These are phyloP conservation scores for Pyronema domesticum DNA, from an alignment of 495 filamentous ascomycete genomes.

Conservation along the genomic window DNA sequence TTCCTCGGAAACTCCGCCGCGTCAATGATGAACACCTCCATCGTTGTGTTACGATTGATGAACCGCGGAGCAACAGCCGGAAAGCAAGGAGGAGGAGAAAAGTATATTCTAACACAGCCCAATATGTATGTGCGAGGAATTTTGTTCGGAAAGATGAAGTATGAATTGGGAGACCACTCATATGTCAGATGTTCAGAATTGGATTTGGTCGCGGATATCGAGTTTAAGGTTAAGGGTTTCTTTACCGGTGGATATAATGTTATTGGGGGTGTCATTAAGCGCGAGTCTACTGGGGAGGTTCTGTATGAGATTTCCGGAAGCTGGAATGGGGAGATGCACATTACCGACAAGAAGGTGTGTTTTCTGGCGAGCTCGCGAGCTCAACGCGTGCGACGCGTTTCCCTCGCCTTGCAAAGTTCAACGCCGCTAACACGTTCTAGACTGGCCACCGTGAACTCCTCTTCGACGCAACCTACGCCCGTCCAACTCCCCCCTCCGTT, in stretches of 20 bases:
- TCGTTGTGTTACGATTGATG: conserved; percentile 66
- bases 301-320: conserved; percentile 80
- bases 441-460: conserved; percentile 74
- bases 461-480: conserved; percentile 67
- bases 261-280: conserved; percentile 81
- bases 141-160: conserved; percentile 98
- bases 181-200: conserved; percentile 82
- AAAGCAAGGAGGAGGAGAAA: conserved; percentile 48
- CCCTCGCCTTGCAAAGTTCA: too few species aligned
- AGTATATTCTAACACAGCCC: conserved; percentile 87
- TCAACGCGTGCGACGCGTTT: not conserved
- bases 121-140: conserved; percentile 99
- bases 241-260: conserved; percentile 93
- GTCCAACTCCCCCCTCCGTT: conserved; percentile 53
- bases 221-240: conserved; percentile 98
- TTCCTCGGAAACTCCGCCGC: conserved; percentile 96
- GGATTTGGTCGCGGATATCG: conserved; percentile 73
- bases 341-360: conserved; percentile 63
- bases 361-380: not conserved
- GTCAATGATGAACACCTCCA: conserved; percentile 85
- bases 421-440: conserved; percentile 29
- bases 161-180: conserved; percentile 93
- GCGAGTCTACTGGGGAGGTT: conserved; percentile 66
- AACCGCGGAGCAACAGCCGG: conserved; percentile 37
- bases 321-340: conserved; percentile 87